Base-by-base conservation (phyloP, 352 stramenopile species). In the Phytopythium ostracodes region DNA sequence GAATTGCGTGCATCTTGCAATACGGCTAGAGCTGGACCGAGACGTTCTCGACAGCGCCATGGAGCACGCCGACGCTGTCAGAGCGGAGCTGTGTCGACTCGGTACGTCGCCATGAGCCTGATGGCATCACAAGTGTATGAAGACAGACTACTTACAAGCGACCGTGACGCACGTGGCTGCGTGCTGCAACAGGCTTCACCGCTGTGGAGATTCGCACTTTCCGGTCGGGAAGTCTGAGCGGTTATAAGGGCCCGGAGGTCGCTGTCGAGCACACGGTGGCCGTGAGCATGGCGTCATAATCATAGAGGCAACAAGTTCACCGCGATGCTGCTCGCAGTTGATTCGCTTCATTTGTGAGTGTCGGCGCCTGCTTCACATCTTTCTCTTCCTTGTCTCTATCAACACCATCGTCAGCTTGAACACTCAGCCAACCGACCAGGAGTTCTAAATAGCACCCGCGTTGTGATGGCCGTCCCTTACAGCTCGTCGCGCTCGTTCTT, bases 221-320 rank as follows among this genome's bases (percentile, higher is more conserved):
- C 31, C 70, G 71, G 4, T 84, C 83, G 0, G 83, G 83, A 9
- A 88, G 79, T 59, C 42, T 92, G 15, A 92, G 80, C 60, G 81
- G 83, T n/a, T 91, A 88, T 56, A 75, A 65, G 5, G 61, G 63
- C 8, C 46, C 60, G 55, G 15, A 36, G 6, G 57, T 56, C 51
- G 59, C 69, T 0, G 69, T 76, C 4, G 53, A 76, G 8, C 72
- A 76, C 20, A 76, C 68, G 17, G 38, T 29, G 22, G 55, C 40
- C 14, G 15, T 59, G 2, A 46, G 33, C 20, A 10, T 44, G 12
- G 10, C 25, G 9, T 60, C 29, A 17, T 27, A 35, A 40, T 25
- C 31, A 7, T 51, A 52, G 24, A 31, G 22, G 27, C 25, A 15
- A 6, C 7, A 33, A n/a, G n/a, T 35, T 35, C 15, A 54, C 6